Percentiles rank a stretch among this genome's conserved stretches.
Conservation (phyloP, 345 rosid species). For the Boechera stricta region DNA sequence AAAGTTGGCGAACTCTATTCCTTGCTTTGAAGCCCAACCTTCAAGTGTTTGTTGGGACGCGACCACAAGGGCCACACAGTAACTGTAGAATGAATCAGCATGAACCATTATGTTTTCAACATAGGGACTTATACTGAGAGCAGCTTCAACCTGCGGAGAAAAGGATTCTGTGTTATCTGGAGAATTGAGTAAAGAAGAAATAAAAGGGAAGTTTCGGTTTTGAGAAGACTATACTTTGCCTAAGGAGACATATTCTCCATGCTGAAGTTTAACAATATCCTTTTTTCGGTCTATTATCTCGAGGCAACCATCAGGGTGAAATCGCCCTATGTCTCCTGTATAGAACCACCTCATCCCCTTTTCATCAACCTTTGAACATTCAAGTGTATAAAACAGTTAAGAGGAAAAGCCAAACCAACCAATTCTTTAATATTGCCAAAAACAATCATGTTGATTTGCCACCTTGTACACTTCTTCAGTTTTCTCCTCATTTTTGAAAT, state of each 20-base stretch:
- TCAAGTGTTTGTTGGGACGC: conserved; percentile 67
- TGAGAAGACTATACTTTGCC: conserved; percentile 73
- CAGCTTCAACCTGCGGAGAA: conserved; percentile 81
- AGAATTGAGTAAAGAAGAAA: conserved; percentile 6
- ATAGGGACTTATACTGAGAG: conserved; percentile 69
- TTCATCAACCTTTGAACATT: conserved; percentile 77
- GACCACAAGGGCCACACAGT: conserved; percentile 91
- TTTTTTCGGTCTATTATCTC: conserved; percentile 97
- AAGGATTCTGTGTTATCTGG: conserved; percentile 28
- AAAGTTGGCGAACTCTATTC: conserved; percentile 55
- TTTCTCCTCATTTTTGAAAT: conserved; percentile 91
- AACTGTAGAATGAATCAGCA: conserved; percentile 91
- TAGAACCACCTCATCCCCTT: conserved; percentile 98
- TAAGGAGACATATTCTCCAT: conserved; percentile 95
- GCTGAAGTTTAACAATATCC: conserved; percentile 98
- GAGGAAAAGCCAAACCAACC: conserved; percentile 5
- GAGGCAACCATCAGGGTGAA: conserved; percentile 95
- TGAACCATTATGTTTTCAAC: conserved; percentile 90
- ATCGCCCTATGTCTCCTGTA: conserved; percentile 91
- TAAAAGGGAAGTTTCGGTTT: neutral
- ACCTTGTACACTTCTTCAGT: conserved; percentile 92
- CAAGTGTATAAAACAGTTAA: conserved; percentile 14
- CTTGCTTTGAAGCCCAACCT: conserved; percentile 84
- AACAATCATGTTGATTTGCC: conserved; percentile 6
- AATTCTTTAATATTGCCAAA: conserved; percentile 7